A percentile compares a stretch with the other conserved stretches of the same genome.
Evolutionary conservation across 352 stramenopile species (phyloP).

Genomic region (Phytophthora meadii): DNA sequence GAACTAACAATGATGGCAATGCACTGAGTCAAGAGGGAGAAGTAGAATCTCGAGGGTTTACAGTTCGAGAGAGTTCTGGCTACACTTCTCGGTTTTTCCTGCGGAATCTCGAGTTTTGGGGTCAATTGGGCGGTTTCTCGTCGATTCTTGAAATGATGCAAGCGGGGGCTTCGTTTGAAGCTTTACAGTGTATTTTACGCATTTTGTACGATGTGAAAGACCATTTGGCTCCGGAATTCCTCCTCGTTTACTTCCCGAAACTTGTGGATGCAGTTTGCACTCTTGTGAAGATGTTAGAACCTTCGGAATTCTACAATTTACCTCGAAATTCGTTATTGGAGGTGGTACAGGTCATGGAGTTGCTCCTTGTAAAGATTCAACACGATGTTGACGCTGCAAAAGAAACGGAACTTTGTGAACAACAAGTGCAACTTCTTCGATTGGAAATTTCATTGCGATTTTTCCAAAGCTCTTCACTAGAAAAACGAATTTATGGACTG

Average conservation of each 20-base stretch:
- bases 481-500: conserved; percentile 79
- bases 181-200: conserved; percentile 58
- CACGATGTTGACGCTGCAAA: conserved; percentile 19
- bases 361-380: conserved; percentile 50
- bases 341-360: conserved; percentile 64
- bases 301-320: conserved; percentile 42
- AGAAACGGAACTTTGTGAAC: conserved; percentile 24
- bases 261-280: conserved; percentile 38
- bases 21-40: neutral
- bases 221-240: conserved; percentile 49
- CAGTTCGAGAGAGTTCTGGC: neutral
- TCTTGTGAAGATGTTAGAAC: conserved; percentile 35
- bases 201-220: conserved; percentile 72
- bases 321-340: conserved; percentile 63
- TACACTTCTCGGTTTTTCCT: conserved; percentile 51
- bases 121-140: conserved; percentile 59
- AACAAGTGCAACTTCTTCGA: conserved; percentile 51
- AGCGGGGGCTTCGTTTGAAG: conserved; percentile 49
- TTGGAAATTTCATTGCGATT: conserved; percentile 64
- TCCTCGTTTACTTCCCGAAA: conserved; percentile 44
- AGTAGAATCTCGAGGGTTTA: conserved; percentile 8
- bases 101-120: conserved; percentile 64
- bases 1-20: conserved; percentile 9
- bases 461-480: conserved; percentile 61
- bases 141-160: conserved; percentile 52